Evolutionary conservation across 1,139 yeast species (phyloP).

Genomic region (Kodamaea sp.): DNA sequence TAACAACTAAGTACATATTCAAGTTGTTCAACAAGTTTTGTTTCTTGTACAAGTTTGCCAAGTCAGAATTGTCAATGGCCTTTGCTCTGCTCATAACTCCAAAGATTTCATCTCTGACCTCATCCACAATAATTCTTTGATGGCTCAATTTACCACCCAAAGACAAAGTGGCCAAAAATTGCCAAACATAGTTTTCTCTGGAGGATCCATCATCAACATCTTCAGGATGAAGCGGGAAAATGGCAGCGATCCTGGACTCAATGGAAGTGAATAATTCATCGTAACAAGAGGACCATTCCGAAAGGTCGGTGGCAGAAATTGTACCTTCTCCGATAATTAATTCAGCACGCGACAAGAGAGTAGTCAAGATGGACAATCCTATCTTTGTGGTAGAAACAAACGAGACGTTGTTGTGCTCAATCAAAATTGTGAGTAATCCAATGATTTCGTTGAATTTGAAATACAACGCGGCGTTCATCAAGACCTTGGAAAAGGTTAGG

Average conservation of each 20-base stretch:
- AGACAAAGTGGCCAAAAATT: slow-evolving; percentile 91
- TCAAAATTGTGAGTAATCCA: slow-evolving; percentile 73
- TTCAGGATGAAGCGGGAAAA: slow-evolving; percentile 75
- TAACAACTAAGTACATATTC: slow-evolving; percentile 90
- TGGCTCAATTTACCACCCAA: slow-evolving; percentile 90
- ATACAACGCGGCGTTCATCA: slow-evolving; percentile 83
- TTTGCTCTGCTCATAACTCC: slow-evolving; percentile 86
- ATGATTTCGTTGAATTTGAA: slow-evolving; percentile 80
- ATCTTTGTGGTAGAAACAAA: slow-evolving; percentile 79
- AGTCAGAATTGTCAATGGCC: slow-evolving; percentile 55
- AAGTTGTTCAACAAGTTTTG: slow-evolving; percentile 74
- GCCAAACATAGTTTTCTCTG: slow-evolving; percentile 80
- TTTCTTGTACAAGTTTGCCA: slow-evolving; percentile 57
- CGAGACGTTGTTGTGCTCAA: slow-evolving; percentile 72
- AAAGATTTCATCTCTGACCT: slow-evolving; percentile 89
- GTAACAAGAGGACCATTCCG: slow-evolving; percentile 81
- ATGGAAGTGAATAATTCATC: slow-evolving; percentile 78
- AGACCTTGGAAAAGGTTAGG: slow-evolving; percentile 78
- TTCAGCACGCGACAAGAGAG: slow-evolving; percentile 89
- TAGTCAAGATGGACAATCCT: slow-evolving; percentile 85
- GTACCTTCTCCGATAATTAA: slow-evolving; percentile 81
- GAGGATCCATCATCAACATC: slow-evolving; percentile 67
- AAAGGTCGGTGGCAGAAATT: slow-evolving; percentile 58
- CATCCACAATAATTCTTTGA: slow-evolving; percentile 93
- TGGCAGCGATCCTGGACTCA: slow-evolving; percentile 73